Evolutionary conservation across 2,329 filamentous ascomycete species (phyloP).

Genomic region (Cercospora citrullina): DNA sequence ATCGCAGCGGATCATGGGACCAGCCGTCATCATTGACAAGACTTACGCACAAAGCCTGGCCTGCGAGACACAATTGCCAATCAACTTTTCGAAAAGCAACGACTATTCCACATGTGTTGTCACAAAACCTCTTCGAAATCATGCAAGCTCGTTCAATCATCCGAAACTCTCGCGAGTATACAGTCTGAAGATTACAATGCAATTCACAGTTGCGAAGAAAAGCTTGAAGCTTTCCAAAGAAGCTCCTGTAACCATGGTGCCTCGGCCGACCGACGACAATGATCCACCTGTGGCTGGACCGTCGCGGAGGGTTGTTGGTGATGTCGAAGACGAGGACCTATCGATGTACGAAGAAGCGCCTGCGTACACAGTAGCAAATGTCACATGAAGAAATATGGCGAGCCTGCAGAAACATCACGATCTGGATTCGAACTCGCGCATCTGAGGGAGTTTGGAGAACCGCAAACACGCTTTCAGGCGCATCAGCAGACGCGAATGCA

Average conservation of each 20-base stretch:
- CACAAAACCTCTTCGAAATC: slow-evolving; percentile 9
- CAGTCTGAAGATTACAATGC: slow-evolving; percentile 20
- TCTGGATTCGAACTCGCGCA: neutral
- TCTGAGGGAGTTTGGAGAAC: neutral
- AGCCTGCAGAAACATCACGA: neutral
- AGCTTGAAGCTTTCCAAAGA: slow-evolving; percentile 18
- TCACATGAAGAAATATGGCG: neutral
- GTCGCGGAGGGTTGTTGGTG: neutral
- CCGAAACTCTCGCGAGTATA: slow-evolving; percentile 22
- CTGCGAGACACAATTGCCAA: slow-evolving; percentile 12
- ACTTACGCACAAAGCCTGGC: slow-evolving; percentile 19
- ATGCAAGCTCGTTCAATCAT: slow-evolving; percentile 23
- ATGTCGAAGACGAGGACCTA: slow-evolving; percentile 5
- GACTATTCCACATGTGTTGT: slow-evolving; percentile 16
- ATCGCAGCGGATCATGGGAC: slow-evolving; percentile 18
- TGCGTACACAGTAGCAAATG: neutral
- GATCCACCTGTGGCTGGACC: neutral
- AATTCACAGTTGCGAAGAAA: slow-evolving; percentile 22
- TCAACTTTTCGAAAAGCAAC: slow-evolving; percentile 19
- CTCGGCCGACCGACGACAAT: slow-evolving; percentile 14
- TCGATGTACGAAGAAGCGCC: slow-evolving; percentile 10
- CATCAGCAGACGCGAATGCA: neutral
- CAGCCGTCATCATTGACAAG: slow-evolving; percentile 15
- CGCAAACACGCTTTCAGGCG: neutral
- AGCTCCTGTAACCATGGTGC: slow-evolving; percentile 20